Base-by-base conservation (phyloP, 352 stramenopile species). In the Globisporangium acanthophoron region DNA sequence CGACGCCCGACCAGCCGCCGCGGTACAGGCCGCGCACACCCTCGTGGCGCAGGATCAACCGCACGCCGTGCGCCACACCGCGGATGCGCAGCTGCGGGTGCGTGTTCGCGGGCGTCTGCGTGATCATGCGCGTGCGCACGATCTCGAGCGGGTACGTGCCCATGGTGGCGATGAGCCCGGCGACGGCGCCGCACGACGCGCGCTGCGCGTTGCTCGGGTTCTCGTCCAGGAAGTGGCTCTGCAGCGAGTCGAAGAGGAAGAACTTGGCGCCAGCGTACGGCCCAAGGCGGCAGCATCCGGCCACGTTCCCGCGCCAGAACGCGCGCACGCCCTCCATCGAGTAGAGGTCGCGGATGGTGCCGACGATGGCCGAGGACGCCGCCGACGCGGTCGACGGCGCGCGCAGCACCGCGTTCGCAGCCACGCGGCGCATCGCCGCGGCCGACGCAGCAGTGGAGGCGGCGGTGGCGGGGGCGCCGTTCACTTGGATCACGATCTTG, bases 401-500 rank as follows among this genome's bases (percentile, higher is more conserved):
- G 35, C 59, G 61, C 20, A 54, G 43, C 27, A 60, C 18, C 3
- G 45, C 46, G 5, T 41, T 31, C 33, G 33, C 45, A 33, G 37
- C 40, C 4, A 20, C 44, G 21, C 21, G 21, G 8, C 24, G 8
- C 12, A 57, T 57, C n/a, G 27, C 13, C 9, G 52, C 21, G 0
- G 44, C 8, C 8, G 44, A 33, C 8, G 41, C n/a, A 2, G 61
- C 16, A 27, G 60, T 16, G 0, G 64, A 46, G 18, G 62, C 15
- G 39, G 40, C 3, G 5, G 29, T 20, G 4, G 67, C 59, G 13
- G 62, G 49, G 13, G 76, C 66, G 20, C 73, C 72, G 59, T 87
- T 86, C 12, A 92, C 80, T 63, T 93, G 83, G 50, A 93, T 87
- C 20, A 91, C 65, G 66, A 93, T 91, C 72, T 91, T 91, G 57